phyloP scores from a whole-genome alignment of 2,329 filamentous ascomycete species.

The Hansfordia pulvinata region DNA sequence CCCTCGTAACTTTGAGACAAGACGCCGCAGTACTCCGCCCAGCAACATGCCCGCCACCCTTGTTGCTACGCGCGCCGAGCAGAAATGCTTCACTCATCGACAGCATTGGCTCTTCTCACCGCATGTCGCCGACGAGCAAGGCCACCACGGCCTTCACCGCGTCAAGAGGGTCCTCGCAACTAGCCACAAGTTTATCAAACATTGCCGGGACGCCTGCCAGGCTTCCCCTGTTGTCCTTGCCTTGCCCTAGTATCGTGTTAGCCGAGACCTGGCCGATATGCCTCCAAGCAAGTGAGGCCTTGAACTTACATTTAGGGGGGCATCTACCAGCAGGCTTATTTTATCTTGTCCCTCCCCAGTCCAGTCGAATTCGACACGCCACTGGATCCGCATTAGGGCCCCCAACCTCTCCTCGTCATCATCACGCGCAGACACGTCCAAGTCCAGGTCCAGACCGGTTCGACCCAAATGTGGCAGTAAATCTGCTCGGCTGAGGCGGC shows the following conservation, averaged over 20 bases:
- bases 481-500: slow-evolving; percentile 22
- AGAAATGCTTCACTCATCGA: too few species aligned
- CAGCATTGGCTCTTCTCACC: too few species aligned
- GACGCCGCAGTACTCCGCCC: too few species aligned
- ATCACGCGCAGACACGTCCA: slow-evolving; percentile 17
- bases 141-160: slow-evolving; percentile 47
- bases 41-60: too few species aligned
- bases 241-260: slow-evolving; percentile 23
- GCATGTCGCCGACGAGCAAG: slow-evolving; percentile 39
- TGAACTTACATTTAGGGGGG: slow-evolving; percentile 49
- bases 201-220: slow-evolving; percentile 43
- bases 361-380: slow-evolving; percentile 58
- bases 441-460: slow-evolving; percentile 29
- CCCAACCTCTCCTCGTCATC: slow-evolving; percentile 16
- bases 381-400: slow-evolving; percentile 39
- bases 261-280: not conserved
- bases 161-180: slow-evolving; percentile 36
- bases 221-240: slow-evolving; percentile 39
- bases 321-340: slow-evolving; percentile 37
- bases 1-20: too few species aligned
- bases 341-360: slow-evolving; percentile 54
- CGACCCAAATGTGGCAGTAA: slow-evolving; percentile 40
- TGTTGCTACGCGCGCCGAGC: too few species aligned
- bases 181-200: slow-evolving; percentile 44
- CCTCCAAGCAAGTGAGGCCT: not conserved